Percentiles rank a stretch among this genome's conserved stretches.
Evolutionary conservation across 768 basidiomycete genomes (phyloP).

Genomic region (Zangia roseola): DNA sequence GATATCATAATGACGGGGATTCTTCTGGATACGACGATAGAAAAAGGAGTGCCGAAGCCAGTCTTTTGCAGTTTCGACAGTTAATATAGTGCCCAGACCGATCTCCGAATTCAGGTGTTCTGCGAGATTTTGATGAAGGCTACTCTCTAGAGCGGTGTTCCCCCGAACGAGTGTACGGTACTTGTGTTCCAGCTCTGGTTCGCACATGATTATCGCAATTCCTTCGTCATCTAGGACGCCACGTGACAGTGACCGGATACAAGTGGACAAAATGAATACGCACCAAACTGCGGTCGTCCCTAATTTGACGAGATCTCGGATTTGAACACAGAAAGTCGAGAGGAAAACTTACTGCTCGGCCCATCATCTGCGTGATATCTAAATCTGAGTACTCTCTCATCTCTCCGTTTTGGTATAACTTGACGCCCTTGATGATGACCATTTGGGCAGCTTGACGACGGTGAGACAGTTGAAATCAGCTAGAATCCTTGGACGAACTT

Average conservation of each 20-base stretch:
- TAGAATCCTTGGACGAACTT: conserved; percentile 29
- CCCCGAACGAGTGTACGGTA: conserved; percentile 71
- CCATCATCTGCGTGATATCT: conserved; percentile 96
- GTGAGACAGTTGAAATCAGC: not conserved
- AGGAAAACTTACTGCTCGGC: conserved; percentile 66
- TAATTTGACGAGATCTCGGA: conserved; percentile 25
- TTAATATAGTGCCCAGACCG: conserved; percentile 78
- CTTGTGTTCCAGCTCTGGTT: conserved; percentile 65
- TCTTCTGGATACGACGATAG: conserved; percentile 80
- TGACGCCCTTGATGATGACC: conserved; percentile 91
- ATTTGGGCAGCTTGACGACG: conserved; percentile 74
- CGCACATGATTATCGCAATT: conserved; percentile 80
- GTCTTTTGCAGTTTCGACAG: conserved; percentile 63
- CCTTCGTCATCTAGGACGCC: conserved; percentile 68
- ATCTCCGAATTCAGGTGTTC: conserved; percentile 97
- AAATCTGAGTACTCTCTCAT: conserved; percentile 86
- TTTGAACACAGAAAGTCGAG: not conserved
- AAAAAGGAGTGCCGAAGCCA: conserved; percentile 90
- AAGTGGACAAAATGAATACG: conserved; percentile 3
- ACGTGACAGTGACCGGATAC: not conserved
- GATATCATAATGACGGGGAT: conserved; percentile 74
- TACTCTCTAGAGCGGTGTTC: conserved; percentile 80
- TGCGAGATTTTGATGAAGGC: conserved; percentile 74
- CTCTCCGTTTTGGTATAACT: conserved; percentile 66
- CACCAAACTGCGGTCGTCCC: conserved; percentile 92